phyloP scores from a whole-genome alignment of 441 rosid species.

The Daphne laureola region DNA sequence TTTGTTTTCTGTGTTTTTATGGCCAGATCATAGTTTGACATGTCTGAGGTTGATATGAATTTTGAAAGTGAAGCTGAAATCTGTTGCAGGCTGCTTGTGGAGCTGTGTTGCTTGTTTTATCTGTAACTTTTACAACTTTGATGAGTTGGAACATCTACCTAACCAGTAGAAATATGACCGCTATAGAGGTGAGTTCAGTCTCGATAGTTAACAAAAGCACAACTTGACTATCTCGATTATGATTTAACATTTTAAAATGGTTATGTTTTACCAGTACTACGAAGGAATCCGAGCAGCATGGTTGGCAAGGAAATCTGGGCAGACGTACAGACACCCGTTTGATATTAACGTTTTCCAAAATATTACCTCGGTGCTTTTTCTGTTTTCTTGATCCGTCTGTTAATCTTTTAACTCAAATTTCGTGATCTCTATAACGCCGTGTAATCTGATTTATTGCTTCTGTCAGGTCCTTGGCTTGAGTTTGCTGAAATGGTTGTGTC shows the following conservation, averaged over 20 bases:
- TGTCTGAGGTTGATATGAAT: background rate
- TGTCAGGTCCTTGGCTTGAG: conserved; percentile 67
- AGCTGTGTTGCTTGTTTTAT: conserved; percentile 24
- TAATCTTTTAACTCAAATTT: background rate
- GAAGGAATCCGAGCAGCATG: conserved; percentile 62
- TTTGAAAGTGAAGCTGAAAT: background rate
- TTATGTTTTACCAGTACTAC: conserved; percentile 40
- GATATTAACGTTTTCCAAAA: conserved; percentile 54
- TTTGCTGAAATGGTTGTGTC: conserved; percentile 68
- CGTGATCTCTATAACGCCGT: background rate
- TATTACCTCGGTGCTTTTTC: conserved; percentile 41
- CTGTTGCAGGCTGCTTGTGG: conserved; percentile 31
- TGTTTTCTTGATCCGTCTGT: background rate
- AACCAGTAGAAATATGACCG: conserved; percentile 42
- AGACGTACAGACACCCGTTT: conserved; percentile 58
- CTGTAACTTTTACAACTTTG: conserved; percentile 33
- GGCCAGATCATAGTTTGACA: too few species aligned
- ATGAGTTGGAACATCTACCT: conserved; percentile 56
- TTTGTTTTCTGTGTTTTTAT: too few species aligned
- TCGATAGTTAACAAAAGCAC: conserved; percentile 1
- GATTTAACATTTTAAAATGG: conserved; percentile 6
- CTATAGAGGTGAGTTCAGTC: conserved; percentile 38
- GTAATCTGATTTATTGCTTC: background rate
- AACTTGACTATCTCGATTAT: conserved; percentile 3
- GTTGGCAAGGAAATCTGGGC: conserved; percentile 89